Evolutionary conservation across 2,329 filamentous ascomycete species (phyloP).

Genomic region (Didymosphaeria variabile): DNA sequence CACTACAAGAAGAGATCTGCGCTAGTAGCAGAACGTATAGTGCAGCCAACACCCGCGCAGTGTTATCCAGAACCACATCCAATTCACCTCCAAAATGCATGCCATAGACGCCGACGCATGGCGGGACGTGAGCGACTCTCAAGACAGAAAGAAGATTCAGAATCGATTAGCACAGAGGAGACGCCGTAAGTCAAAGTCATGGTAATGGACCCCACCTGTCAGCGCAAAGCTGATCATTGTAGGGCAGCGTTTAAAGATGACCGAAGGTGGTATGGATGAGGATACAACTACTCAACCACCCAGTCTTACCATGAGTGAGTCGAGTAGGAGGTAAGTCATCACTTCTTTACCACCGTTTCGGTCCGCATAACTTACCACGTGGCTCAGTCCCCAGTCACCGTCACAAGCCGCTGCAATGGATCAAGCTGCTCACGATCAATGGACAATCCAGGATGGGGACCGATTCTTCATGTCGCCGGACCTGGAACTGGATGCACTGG

Average conservation of each 20-base stretch:
- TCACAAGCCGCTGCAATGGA: not conserved
- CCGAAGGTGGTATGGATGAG: slow-evolving; percentile 12
- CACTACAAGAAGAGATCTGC: slow-evolving; percentile 9
- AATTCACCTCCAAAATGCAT: slow-evolving; percentile 11
- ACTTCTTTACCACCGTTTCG: slow-evolving; percentile 6
- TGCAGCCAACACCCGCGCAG: not conserved
- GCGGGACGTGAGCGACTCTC: slow-evolving; percentile 17
- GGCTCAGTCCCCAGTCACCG: slow-evolving; percentile 10
- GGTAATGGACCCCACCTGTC: slow-evolving; percentile 9
- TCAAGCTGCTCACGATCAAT: slow-evolving; percentile 4
- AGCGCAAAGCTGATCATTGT: slow-evolving; percentile 15
- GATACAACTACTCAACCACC: slow-evolving; percentile 9
- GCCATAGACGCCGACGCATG: slow-evolving; percentile 17
- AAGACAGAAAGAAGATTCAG: slow-evolving; percentile 18
- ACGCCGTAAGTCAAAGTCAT: slow-evolving; percentile 17
- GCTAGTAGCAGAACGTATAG: slow-evolving; percentile 10
- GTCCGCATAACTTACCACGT: slow-evolving; percentile 3
- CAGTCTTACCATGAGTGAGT: slow-evolving; percentile 14
- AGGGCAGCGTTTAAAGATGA: slow-evolving; percentile 17
- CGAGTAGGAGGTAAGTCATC: slow-evolving; percentile 13
- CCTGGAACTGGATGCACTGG: slow-evolving; percentile 10
- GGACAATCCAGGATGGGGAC: slow-evolving; percentile 12
- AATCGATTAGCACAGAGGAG: slow-evolving; percentile 18
- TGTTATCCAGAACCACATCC: not conserved
- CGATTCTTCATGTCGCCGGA: slow-evolving; percentile 15